Percentiles rank a stretch among this genome's conserved stretches.
Conservation (phyloP, 345 rosid species). For the Raphanus raphanistrum region DNA sequence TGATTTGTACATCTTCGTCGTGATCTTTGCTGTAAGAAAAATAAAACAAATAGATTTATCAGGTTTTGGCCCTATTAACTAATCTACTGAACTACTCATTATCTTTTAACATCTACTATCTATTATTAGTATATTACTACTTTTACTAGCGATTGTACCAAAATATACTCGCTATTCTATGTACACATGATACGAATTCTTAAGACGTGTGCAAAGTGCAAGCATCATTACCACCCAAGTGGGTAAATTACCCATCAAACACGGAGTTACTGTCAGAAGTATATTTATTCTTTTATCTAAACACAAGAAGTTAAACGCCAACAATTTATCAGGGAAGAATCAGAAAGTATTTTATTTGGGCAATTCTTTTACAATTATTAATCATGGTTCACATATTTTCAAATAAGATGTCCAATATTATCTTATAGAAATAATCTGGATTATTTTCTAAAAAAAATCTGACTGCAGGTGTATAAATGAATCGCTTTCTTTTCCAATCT, state of each 20-base stretch:
- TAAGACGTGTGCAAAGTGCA: conserved; percentile 35
- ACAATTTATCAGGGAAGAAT: not conserved
- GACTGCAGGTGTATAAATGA: not conserved
- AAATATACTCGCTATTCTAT: conserved; percentile 28
- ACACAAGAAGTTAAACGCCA: not conserved
- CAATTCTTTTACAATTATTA: not conserved
- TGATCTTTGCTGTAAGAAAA: conserved; percentile 38
- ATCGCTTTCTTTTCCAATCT: not conserved
- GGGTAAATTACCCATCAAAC: conserved; percentile 35
- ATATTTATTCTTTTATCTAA: conserved; percentile 2
- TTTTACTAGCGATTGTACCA: conserved; percentile 19
- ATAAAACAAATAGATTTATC: not conserved
- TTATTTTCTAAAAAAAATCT: no score
- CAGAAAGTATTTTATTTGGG: not conserved
- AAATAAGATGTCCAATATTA: not conserved
- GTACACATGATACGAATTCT: conserved; percentile 34
- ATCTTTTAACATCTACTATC: conserved; percentile 20
- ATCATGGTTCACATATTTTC: not conserved
- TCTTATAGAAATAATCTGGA: not conserved
- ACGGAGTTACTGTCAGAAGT: conserved; percentile 40
- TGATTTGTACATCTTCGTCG: conserved; percentile 26
- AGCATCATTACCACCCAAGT: conserved; percentile 36
- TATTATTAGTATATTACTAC: not conserved
- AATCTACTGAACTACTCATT: conserved; percentile 13
- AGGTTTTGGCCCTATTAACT: conserved; percentile 33